phyloP scores from a whole-genome alignment of 345 rosid genomes.

The Cochlearia excelsa region DNA sequence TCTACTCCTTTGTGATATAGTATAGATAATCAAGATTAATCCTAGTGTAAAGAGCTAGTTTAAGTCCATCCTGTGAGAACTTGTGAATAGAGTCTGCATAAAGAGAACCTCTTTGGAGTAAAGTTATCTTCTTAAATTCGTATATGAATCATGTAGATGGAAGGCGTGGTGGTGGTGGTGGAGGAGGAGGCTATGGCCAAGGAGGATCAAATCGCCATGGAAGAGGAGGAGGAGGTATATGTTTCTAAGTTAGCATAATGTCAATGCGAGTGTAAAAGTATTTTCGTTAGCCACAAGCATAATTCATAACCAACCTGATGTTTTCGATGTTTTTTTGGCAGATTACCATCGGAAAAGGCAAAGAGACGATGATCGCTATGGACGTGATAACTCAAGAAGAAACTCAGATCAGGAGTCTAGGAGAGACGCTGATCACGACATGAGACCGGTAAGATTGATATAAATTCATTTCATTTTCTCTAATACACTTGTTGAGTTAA shows the following conservation, averaged over 20 bases:
- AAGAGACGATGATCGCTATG: conserved; percentile 80
- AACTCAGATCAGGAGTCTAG: conserved; percentile 51
- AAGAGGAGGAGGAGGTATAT: conserved; percentile 59
- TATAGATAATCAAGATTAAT: conserved; percentile 5
- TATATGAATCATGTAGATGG: conserved; percentile 51
- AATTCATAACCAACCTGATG: conserved; percentile 1
- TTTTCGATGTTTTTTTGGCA: conserved; percentile 12
- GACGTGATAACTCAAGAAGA: conserved; percentile 66
- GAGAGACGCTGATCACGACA: conserved; percentile 33
- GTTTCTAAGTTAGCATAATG: conserved; percentile 3
- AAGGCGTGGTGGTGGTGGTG: conserved; percentile 47
- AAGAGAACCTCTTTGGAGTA: not conserved
- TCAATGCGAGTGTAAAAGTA: not conserved
- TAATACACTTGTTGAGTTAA: not conserved
- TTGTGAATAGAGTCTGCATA: not conserved
- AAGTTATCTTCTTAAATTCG: conserved; percentile 3
- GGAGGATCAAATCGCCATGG: conserved; percentile 67
- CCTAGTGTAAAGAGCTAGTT: not conserved
- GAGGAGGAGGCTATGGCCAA: conserved; percentile 44
- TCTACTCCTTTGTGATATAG: no score
- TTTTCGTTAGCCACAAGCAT: not conserved
- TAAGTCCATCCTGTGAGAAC: not conserved
- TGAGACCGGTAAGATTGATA: conserved; percentile 31
- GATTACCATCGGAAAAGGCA: conserved; percentile 77
- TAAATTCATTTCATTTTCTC: not conserved